Conservation (phyloP, 2,329 filamentous ascomycete genomes). For the Sclerotinia borealis region DNA sequence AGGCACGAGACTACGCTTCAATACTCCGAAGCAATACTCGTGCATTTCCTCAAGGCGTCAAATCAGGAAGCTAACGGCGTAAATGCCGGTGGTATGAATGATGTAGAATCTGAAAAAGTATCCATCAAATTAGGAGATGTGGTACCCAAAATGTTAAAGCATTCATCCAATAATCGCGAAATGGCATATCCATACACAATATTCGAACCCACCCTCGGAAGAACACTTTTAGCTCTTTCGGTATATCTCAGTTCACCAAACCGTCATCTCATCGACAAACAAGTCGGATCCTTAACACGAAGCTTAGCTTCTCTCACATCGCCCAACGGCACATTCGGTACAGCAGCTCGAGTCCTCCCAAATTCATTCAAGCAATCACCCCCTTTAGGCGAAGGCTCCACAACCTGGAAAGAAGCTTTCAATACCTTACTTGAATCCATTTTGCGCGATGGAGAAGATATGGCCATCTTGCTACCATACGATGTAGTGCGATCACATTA, state of each 20-base stretch:
- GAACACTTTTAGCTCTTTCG: slow-evolving; percentile 24
- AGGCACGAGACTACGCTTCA: slow-evolving; percentile 29
- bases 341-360: slow-evolving; percentile 24
- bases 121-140: slow-evolving; percentile 14
- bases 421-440: slow-evolving; percentile 49
- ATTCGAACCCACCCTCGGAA: slow-evolving; percentile 23
- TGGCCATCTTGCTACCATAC: slow-evolving; percentile 53
- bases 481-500: slow-evolving; percentile 48
- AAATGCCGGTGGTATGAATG: background rate
- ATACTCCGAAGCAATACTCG: slow-evolving; percentile 28
- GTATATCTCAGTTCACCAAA: slow-evolving; percentile 26
- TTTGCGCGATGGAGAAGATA: slow-evolving; percentile 54
- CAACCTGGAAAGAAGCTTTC: slow-evolving; percentile 52
- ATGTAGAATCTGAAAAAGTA: background rate
- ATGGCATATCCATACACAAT: slow-evolving; percentile 32
- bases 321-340: slow-evolving; percentile 28
- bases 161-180: slow-evolving; percentile 29
- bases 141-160: slow-evolving; percentile 30
- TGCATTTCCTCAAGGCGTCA: slow-evolving; percentile 25
- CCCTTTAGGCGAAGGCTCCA: slow-evolving; percentile 26
- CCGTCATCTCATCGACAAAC: slow-evolving; percentile 24
- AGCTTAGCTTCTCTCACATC: slow-evolving; percentile 27
- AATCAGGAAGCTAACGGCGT: background rate
- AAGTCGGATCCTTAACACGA: slow-evolving; percentile 27
- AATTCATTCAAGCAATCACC: slow-evolving; percentile 15